Percentiles rank a stretch among this genome's conserved stretches.
Conservation (phyloP, 306 rosid genomes). For the Sesbania bispinosa region DNA sequence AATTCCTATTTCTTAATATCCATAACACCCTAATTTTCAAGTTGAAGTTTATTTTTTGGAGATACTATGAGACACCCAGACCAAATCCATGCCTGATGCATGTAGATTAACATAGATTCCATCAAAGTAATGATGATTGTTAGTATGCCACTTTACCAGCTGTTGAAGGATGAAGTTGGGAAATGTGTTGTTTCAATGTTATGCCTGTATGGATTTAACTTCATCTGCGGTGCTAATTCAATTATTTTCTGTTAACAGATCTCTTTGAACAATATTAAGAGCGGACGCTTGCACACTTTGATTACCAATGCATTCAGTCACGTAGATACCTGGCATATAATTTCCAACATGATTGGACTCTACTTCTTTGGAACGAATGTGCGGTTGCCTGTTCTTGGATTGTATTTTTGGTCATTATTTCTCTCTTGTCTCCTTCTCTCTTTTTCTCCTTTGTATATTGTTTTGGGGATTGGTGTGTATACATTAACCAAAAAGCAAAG, state of each 20-base stretch:
- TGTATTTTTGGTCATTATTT: conserved; percentile 15
- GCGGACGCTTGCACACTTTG: conserved; percentile 82
- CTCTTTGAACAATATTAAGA: conserved; percentile 61
- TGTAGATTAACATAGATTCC: not conserved
- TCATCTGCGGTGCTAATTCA: conserved; percentile 26
- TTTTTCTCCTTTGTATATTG: not conserved
- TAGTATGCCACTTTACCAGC: not conserved
- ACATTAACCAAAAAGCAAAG: not conserved
- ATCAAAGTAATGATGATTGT: conserved; percentile 17
- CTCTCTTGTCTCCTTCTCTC: not conserved
- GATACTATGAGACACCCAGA: not conserved
- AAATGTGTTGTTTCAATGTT: conserved; percentile 14
- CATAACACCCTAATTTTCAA: conserved; percentile 1
- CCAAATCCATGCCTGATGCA: conserved; percentile 11
- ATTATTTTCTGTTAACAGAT: conserved; percentile 51
- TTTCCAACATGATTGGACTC: conserved; percentile 81
- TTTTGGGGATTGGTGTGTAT: conserved; percentile 8
- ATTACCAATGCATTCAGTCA: conserved; percentile 94
- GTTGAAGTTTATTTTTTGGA: not conserved
- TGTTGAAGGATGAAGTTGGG: conserved; percentile 18
- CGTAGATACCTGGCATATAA: conserved; percentile 47
- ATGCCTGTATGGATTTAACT: conserved; percentile 20
- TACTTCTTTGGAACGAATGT: conserved; percentile 82
- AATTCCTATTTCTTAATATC: not conserved
- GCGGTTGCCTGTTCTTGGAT: conserved; percentile 35